Evolutionary conservation across 1,139 yeast genomes (phyloP), one percentile per base, ranked within the genome.

Genomic region (Lodderomyces orthopsilosis): DNA sequence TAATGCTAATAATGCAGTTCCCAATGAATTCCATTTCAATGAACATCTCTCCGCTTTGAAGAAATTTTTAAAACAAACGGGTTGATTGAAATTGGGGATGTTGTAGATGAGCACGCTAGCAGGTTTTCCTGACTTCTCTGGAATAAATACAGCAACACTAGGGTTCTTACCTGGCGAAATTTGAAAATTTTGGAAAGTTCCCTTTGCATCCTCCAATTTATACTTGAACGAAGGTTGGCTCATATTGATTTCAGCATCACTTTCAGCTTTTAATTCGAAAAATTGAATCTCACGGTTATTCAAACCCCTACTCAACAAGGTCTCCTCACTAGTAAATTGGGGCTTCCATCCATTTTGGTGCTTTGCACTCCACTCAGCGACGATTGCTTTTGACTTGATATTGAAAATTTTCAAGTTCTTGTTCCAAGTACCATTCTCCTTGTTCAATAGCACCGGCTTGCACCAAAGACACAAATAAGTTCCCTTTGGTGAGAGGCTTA

Each of bases 41-140:
- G 80, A 85, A 64, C 96, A 94, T 55, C 85, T 81, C 61, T 94
- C 98, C 38, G 98, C 98, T 70, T 91, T 91, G 78, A 93, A 93
- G 58, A 94, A 89, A 46, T 88, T 81, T 64, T 93, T 93, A 50
- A 84, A 81, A 42, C 95, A 85, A 40, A 89, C 83, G 23, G 96
- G 93, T 54, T 84, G 88, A 46, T 76, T 71, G 59, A 90, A 85
- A 57, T 80, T 79, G 34, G 89, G 83, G 55, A 84, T 73, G 63
- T 86, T 79, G 75, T 85, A 94, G 50, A 94, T 86, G 51, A 85
- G 79, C 42, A 93, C 93, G 52, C 76, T 79, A 10, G 97, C 97
- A 3, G 98, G 98, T 59, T 85, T 84, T 46, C 91, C 90, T 44
- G 77, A 71, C 53, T 81, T 77, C 58, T 90, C 97, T 7, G 97